Evolutionary conservation across 2,329 filamentous ascomycete genomes (phyloP).

Genomic region (Emericellopsis cladophorae): DNA sequence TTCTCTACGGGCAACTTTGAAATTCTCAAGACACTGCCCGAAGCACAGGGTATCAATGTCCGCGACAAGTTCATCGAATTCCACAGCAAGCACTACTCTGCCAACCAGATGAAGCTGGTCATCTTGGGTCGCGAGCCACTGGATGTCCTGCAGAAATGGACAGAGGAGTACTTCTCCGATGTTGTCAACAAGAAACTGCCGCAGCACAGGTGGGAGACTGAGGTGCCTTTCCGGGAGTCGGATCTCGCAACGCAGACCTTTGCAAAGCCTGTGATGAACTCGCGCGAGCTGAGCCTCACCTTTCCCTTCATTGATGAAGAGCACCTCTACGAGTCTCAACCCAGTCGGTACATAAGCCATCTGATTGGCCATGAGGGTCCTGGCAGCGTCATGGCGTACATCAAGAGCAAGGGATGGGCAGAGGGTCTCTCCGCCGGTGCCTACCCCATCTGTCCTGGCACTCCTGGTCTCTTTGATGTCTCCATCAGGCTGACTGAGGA

Average conservation of each 20-base stretch:
- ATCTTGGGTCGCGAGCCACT: slow-evolving; percentile 72
- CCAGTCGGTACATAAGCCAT: slow-evolving; percentile 76
- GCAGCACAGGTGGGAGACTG: slow-evolving; percentile 40
- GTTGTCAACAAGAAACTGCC: slow-evolving; percentile 73
- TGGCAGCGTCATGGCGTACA: slow-evolving; percentile 79
- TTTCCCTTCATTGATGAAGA: slow-evolving; percentile 86
- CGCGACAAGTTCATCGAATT: slow-evolving; percentile 88
- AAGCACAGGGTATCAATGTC: slow-evolving; percentile 70
- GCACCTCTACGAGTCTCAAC: slow-evolving; percentile 63
- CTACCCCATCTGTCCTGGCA: slow-evolving; percentile 64
- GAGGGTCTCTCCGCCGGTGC: slow-evolving; percentile 71
- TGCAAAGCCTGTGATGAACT: slow-evolving; percentile 86
- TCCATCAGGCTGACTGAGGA: slow-evolving; percentile 74
- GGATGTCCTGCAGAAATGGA: slow-evolving; percentile 75
- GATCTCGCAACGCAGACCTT: slow-evolving; percentile 59
- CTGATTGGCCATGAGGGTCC: slow-evolving; percentile 87
- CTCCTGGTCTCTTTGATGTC: slow-evolving; percentile 65
- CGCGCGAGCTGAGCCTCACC: slow-evolving; percentile 62
- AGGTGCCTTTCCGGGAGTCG: slow-evolving; percentile 33
- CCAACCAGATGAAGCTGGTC: slow-evolving; percentile 87
- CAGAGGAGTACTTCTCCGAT: slow-evolving; percentile 67
- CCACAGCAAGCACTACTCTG: slow-evolving; percentile 79
- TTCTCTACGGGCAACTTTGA: slow-evolving; percentile 87
- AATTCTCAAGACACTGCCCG: slow-evolving; percentile 71
- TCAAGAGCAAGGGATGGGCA: slow-evolving; percentile 85